Conservation (phyloP, 768 basidiomycete species). For the Termitomyces sp. region DNA sequence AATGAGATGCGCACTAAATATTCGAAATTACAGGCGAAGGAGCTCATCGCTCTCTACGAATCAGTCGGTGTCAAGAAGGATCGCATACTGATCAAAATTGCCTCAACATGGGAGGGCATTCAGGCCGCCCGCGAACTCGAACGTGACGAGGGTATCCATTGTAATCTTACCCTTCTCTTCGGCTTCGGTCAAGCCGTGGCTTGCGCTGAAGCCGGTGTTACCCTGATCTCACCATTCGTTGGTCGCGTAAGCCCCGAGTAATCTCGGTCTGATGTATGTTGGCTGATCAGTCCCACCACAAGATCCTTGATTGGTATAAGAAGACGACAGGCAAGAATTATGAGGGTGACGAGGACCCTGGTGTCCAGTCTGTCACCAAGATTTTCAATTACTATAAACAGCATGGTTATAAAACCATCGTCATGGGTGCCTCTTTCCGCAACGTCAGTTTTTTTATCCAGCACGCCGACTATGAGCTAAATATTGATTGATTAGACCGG, state of each 20-base stretch:
- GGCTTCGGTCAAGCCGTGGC: slow-evolving; percentile 99
- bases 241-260: slow-evolving; percentile 67
- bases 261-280: slow-evolving; percentile 8
- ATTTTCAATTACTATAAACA: slow-evolving; percentile 99
- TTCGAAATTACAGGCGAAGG: slow-evolving; percentile 47
- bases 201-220: slow-evolving; percentile 97
- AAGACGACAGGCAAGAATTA: slow-evolving; percentile 82
- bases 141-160: slow-evolving; percentile 89
- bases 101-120: slow-evolving; percentile 99
- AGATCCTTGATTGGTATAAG: slow-evolving; percentile 99
- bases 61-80: slow-evolving; percentile 92
- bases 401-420: slow-evolving; percentile 96
- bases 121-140: slow-evolving; percentile 97
- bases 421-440: slow-evolving; percentile 99
- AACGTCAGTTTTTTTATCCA: slow-evolving; percentile 53
- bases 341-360: slow-evolving; percentile 89
- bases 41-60: slow-evolving; percentile 91
- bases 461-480: background rate
- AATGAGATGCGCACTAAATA: background rate
- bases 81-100: slow-evolving; percentile 97
- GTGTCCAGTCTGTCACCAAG: slow-evolving; percentile 91
- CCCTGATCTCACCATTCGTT: slow-evolving; percentile 98
- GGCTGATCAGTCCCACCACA: slow-evolving; percentile 4
- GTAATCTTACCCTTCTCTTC: slow-evolving; percentile 98
- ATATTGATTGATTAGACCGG: slow-evolving; percentile 44